Conservation (phyloP, 306 rosid genomes). For the Cucumis cinereus region DNA sequence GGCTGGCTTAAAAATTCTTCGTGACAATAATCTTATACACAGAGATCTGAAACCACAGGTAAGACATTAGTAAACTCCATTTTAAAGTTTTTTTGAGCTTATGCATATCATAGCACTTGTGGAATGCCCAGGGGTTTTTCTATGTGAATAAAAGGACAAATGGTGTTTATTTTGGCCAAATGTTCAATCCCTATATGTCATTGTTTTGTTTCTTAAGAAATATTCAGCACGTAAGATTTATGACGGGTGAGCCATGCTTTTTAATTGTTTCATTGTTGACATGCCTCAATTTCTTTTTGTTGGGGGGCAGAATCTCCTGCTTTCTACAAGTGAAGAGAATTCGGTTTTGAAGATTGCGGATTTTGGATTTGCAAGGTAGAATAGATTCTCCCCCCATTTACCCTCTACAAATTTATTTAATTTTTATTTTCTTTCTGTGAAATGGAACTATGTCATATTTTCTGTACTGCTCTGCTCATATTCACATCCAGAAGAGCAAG, state of each 20-base stretch:
- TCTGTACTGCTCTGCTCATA: neutral
- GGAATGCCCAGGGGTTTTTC: neutral
- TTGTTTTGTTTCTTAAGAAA: neutral
- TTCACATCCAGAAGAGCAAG: neutral
- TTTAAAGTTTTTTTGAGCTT: neutral
- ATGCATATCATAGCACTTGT: neutral
- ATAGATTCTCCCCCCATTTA: neutral
- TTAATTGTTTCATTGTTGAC: conserved; percentile 28
- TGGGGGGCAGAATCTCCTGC: conserved; percentile 83
- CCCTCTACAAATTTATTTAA: neutral
- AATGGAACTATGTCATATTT: neutral
- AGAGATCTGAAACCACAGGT: conserved; percentile 99
- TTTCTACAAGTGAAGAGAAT: conserved; percentile 52
- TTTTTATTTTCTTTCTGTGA: neutral
- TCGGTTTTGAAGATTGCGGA: conserved; percentile 92
- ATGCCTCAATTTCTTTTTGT: conserved; percentile 20
- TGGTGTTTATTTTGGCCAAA: neutral
- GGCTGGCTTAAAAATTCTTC: conserved; percentile 87
- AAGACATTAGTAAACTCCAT: neutral
- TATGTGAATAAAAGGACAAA: neutral
- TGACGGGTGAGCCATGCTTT: conserved; percentile 26
- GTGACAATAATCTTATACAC: conserved; percentile 83
- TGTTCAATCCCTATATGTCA: neutral
- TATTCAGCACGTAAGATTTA: conserved; percentile 9
- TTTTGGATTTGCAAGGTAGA: conserved; percentile 98